Evolutionary conservation across 805 yeast genomes (phyloP).

Genomic region (Metschnikowia bowlesiae): DNA sequence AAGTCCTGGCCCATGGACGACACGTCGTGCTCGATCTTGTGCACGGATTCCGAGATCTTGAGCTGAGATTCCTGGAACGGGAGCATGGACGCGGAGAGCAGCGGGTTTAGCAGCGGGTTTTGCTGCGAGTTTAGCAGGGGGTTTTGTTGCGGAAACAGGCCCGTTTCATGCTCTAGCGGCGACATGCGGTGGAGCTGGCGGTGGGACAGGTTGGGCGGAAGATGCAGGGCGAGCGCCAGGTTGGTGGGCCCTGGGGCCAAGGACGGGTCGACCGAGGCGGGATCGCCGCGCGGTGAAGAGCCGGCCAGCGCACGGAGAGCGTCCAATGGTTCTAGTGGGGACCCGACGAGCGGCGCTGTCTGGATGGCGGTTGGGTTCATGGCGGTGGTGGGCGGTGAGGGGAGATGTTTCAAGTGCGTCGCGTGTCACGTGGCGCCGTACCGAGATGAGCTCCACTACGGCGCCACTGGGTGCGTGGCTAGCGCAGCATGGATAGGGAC

Average conservation of each 20-base stretch:
- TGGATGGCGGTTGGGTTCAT: slow-evolving; percentile 16
- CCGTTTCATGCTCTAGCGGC: slow-evolving; percentile 6
- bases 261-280: slow-evolving; percentile 7
- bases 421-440: neutral
- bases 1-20: slow-evolving; percentile 28
- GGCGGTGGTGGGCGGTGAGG: neutral
- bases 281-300: slow-evolving; percentile 10
- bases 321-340: slow-evolving; percentile 15
- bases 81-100: slow-evolving; percentile 1
- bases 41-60: slow-evolving; percentile 12
- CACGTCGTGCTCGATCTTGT: slow-evolving; percentile 27
- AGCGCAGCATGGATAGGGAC: too few species aligned
- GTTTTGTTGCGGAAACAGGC: neutral
- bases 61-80: slow-evolving; percentile 12
- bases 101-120: neutral
- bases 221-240: slow-evolving; percentile 1
- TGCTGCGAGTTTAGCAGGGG: neutral
- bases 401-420: neutral
- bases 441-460: neutral
- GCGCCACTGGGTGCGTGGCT: too few species aligned
- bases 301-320: slow-evolving; percentile 12
- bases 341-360: slow-evolving; percentile 10
- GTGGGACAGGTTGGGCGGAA: slow-evolving; percentile 3
- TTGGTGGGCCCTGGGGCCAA: neutral
- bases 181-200: slow-evolving; percentile 10